Evolutionary conservation across 345 rosid genomes (phyloP), one percentile per base, ranked within the genome.

Genomic region (Sisymbrium irio): DNA sequence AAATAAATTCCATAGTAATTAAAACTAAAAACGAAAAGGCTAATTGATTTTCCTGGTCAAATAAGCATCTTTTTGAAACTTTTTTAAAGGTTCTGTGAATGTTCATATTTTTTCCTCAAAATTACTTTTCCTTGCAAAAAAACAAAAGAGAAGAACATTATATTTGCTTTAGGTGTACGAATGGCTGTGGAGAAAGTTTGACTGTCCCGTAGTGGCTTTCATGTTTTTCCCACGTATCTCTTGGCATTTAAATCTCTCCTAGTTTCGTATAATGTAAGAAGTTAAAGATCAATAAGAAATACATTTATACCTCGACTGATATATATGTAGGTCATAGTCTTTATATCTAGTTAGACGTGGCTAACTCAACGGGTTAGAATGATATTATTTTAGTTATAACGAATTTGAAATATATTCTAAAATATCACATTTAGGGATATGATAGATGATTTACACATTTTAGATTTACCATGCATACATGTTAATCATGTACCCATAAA

Each of bases 171-270:
- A 53, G 11, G 19, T 73, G 17, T 54, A 44, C 57, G 57, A 42
- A 15, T 73, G 65, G 71, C 36, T 53, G 56, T 54, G 64, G 41
- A 65, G 12, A 65, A 66, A 66, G 55, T 74, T 67, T 67, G 78
- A 74, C 51, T 67, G 28, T 65, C 19, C 67, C 78, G 66, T 58
- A 28, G 30, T 66, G 62, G n/a, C 62, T 50, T 56, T 67, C 78
- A 17, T 46, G 53, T 54, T 41, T 32, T 25, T 49, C 46, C 57
- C 57, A 7, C 27, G 17, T 70, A 58, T 60, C 15, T 22, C 17
- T n/a, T n/a, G n/a, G 20, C 3, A 42, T 44, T 19, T 18, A 35
- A 1, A 35, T 54, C 4, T 56, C 39, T 55, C 7, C 32, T 15
- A 3, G 15, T 28, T 62, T 64, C 17, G 19, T 65, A 51, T 62